A percentile compares a stretch with the other conserved stretches of the same genome.
These are phyloP conservation scores for Globisporangium paroecandrum DNA, from an alignment of 352 stramenopile genomes.

Conservation along the genomic window DNA sequence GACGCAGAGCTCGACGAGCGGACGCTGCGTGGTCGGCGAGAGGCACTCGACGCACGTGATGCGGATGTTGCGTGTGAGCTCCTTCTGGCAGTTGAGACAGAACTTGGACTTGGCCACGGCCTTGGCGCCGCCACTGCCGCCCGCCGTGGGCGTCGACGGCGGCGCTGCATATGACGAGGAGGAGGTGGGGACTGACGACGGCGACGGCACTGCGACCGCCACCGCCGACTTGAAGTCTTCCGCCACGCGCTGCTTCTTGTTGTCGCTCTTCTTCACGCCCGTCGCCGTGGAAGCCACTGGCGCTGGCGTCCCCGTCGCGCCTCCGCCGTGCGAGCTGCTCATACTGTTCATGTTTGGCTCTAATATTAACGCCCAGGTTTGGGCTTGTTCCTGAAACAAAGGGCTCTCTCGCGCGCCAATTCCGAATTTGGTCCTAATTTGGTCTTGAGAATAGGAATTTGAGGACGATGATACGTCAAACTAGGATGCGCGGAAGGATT, in stretches of 20 bases:
- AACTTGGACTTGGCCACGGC: constrained; percentile 59
- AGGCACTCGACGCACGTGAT: constrained; percentile 80
- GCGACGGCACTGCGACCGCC: background rate
- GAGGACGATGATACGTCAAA: background rate
- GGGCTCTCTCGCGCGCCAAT: background rate
- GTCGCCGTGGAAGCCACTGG: background rate
- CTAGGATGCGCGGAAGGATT: constrained; percentile 6
- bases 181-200: background rate
- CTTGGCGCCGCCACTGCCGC: constrained; percentile 10
- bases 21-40: constrained; percentile 26
- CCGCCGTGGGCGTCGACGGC: constrained; percentile 22
- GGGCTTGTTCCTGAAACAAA: background rate
- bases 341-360: constrained; percentile 16
- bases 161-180: constrained; percentile 10
- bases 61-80: constrained; percentile 81
- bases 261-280: background rate
- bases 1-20: constrained; percentile 89
- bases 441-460: background rate
- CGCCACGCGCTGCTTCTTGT: constrained; percentile 23
- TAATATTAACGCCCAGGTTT: background rate
- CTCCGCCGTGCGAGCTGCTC: constrained; percentile 1
- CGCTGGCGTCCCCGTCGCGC: background rate
- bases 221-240: background rate
- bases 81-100: constrained; percentile 85
- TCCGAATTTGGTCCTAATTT: constrained; percentile 6